Conservation (phyloP, 2,329 filamentous ascomycete genomes). For the Colletotrichum tofieldiae region DNA sequence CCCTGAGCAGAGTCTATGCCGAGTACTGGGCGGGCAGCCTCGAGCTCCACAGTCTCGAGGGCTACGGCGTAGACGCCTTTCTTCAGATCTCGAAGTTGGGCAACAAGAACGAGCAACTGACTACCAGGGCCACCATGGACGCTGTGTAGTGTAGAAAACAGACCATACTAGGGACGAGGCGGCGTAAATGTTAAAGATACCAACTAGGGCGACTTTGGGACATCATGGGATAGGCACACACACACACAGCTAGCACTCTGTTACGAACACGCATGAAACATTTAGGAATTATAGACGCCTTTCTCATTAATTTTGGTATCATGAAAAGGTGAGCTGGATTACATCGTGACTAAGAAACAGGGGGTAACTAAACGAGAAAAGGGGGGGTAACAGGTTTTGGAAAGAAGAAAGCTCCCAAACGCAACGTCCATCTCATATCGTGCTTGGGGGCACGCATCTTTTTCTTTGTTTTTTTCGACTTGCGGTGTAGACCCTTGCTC, state of each 20-base stretch:
- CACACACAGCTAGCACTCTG: conserved; percentile 24
- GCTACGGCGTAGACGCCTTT: conserved; percentile 96
- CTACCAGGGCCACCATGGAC: conserved; percentile 83
- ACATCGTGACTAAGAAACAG: conserved; percentile 57
- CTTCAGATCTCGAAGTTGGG: conserved; percentile 96
- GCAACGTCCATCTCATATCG: conserved; percentile 27
- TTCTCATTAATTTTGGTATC: conserved; percentile 64
- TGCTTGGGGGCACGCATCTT: conserved; percentile 1
- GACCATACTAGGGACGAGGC: conserved; percentile 2
- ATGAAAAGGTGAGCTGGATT: conserved; percentile 62
- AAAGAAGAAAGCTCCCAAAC: conserved; percentile 41
- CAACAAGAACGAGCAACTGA: conserved; percentile 97
- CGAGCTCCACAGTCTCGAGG: conserved; percentile 92
- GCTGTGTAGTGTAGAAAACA: conserved; percentile 67
- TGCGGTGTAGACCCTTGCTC: conserved; percentile 6
- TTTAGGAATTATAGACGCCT: conserved; percentile 41
- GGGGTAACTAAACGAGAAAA: conserved; percentile 42
- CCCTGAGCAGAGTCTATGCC: conserved; percentile 93
- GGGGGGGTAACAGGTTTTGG: conserved; percentile 39
- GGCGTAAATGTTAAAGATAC: conserved; percentile 41
- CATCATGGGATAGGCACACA: conserved; percentile 9
- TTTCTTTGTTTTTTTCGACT: background rate
- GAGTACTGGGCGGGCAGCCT: conserved; percentile 98
- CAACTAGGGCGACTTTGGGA: conserved; percentile 25
- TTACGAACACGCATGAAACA: conserved; percentile 32